phyloP scores from a whole-genome alignment of 1,284 basidiomycete species.

The Tausonia pullulans region DNA sequence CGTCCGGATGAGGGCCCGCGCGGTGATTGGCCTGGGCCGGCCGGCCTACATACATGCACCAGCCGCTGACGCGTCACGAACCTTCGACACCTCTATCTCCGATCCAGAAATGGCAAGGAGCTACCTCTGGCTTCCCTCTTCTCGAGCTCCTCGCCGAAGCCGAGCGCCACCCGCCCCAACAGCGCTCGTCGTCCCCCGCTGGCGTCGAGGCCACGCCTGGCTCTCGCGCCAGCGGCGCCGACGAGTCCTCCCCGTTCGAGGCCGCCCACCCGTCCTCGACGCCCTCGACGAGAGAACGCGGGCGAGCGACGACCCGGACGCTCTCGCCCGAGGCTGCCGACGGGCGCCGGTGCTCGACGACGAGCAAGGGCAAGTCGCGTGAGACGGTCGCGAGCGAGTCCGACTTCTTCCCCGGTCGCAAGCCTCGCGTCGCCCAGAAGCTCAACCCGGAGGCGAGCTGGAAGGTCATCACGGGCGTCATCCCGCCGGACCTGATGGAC shows the following conservation, averaged over 20 bases:
- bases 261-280: background rate
- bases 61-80: no score
- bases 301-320: background rate
- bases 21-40: no score
- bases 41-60: no score
- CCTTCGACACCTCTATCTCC: background rate
- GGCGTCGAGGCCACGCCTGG: background rate
- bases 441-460: conserved; percentile 59
- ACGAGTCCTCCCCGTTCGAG: background rate
- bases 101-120: conserved; percentile 55
- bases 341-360: background rate
- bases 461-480: conserved; percentile 66
- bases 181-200: background rate
- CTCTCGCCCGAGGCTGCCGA: background rate
- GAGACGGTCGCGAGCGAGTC: conserved; percentile 21
- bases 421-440: conserved; percentile 51
- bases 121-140: conserved; percentile 75
- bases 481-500: conserved; percentile 81
- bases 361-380: background rate
- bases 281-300: background rate
- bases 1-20: conserved; percentile 12
- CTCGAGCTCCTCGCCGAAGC: conserved; percentile 63
- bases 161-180: conserved; percentile 19
- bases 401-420: conserved; percentile 49
- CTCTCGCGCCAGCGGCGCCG: background rate